phyloP scores from a whole-genome alignment of 2,329 filamentous ascomycete species.

The Microthyrium microscopicum region DNA sequence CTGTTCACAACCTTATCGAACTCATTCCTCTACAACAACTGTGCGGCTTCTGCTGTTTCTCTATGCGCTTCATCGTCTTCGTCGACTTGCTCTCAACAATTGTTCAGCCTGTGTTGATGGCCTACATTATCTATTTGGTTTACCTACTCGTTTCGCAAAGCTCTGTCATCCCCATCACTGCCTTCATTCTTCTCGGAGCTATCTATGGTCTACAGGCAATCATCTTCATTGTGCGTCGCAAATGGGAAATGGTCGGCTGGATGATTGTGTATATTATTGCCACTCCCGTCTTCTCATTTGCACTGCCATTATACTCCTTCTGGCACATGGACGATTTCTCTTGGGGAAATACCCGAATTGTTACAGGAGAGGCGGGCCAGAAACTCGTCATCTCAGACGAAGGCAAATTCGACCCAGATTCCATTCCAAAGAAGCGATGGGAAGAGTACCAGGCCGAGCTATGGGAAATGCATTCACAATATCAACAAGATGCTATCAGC shows the following conservation, averaged over 20 bases:
- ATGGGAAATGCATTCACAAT: constrained; percentile 93
- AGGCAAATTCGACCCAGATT: constrained; percentile 87
- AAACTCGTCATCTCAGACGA: constrained; percentile 91
- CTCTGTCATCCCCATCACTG: constrained; percentile 57
- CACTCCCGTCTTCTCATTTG: constrained; percentile 81
- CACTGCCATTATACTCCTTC: constrained; percentile 82
- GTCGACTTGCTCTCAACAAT: constrained; percentile 83
- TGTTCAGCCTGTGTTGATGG: constrained; percentile 78
- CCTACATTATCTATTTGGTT: constrained; percentile 81
- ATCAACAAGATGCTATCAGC: constrained; percentile 53
- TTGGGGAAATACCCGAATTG: constrained; percentile 97
- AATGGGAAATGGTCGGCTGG: constrained; percentile 99
- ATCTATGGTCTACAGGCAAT: constrained; percentile 95
- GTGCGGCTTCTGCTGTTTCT: constrained; percentile 99
- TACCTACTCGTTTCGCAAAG: constrained; percentile 48
- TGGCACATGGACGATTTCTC: constrained; percentile 99
- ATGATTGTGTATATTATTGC: constrained; percentile 92
- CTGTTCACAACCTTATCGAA: constrained; percentile 92
- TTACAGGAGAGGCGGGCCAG: constrained; percentile 82
- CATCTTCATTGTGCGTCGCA: constrained; percentile 89
- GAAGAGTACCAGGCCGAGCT: constrained; percentile 97
- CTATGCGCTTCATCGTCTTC: constrained; percentile 96
- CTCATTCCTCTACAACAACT: constrained; percentile 85
- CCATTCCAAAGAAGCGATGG: constrained; percentile 96
- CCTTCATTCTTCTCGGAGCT: constrained; percentile 81